A percentile compares a stretch with the other conserved stretches of the same genome.
Evolutionary conservation across 2,329 filamentous ascomycete genomes (phyloP).

Genomic region (Curvularia sp.): DNA sequence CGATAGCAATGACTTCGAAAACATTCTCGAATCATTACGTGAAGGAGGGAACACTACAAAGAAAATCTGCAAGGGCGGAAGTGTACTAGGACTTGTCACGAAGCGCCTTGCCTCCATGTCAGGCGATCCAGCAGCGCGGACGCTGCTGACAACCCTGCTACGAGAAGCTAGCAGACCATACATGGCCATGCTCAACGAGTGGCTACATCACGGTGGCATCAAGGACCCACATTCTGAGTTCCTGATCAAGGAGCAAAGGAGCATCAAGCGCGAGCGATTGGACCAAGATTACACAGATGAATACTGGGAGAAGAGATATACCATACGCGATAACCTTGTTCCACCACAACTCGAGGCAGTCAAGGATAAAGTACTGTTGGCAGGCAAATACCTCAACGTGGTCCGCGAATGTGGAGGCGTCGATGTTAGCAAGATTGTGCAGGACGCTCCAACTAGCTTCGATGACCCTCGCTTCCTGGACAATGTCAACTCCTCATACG

Average conservation of each 20-base stretch:
- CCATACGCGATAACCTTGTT: constrained; percentile 87
- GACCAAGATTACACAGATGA: constrained; percentile 98
- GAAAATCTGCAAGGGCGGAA: constrained; percentile 95
- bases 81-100: constrained; percentile 87
- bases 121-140: constrained; percentile 86
- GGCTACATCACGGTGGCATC: constrained; percentile 95
- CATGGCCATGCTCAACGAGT: constrained; percentile 98
- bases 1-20: constrained; percentile 84
- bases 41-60: constrained; percentile 87
- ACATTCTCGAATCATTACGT: constrained; percentile 87
- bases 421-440: constrained; percentile 86
- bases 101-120: constrained; percentile 87
- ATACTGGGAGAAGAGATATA: constrained; percentile 98
- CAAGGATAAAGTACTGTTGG: constrained; percentile 91
- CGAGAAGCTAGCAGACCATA: constrained; percentile 91
- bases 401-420: constrained; percentile 96
- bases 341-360: constrained; percentile 90
- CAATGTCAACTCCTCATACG: constrained; percentile 94
- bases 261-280: constrained; percentile 86
- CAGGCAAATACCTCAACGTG: constrained; percentile 97
- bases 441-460: constrained; percentile 89
- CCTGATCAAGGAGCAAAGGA: constrained; percentile 92
- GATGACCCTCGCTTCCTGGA: constrained; percentile 91
- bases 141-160: constrained; percentile 79
- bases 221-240: constrained; percentile 95